Conservation (phyloP, 169 alveolate genomes). For the Cryptosporidium canis region DNA sequence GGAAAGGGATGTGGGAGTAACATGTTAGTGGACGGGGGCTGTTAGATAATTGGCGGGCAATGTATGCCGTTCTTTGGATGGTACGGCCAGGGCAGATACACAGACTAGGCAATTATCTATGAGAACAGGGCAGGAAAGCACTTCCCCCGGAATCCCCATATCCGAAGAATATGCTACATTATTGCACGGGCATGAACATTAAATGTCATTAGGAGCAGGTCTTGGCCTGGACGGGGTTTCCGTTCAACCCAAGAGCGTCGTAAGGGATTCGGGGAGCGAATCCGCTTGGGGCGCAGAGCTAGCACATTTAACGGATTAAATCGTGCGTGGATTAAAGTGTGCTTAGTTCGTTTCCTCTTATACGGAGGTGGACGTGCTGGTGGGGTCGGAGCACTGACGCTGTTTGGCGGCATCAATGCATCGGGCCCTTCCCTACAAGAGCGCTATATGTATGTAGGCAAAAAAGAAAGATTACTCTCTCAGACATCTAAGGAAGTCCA, state of each 20-base stretch:
- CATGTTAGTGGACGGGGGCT: too few relatives aligned
- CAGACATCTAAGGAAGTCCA: slow-evolving; percentile 75
- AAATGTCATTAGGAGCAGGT: slow-evolving; percentile 27
- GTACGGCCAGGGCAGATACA: background rate
- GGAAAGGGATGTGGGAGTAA: background rate
- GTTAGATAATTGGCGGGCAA: background rate
- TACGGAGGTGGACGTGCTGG: too few relatives aligned
- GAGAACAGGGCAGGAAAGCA: background rate
- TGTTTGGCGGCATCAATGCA: too few relatives aligned
- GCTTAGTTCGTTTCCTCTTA: too few relatives aligned
- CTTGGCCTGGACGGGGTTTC: background rate
- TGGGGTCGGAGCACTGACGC: too few relatives aligned
- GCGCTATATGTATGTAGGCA: background rate
- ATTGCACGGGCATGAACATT: slow-evolving; percentile 72
- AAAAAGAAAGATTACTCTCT: slow-evolving; percentile 2
- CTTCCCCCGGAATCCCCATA: background rate
- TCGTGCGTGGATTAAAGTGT: too few relatives aligned
- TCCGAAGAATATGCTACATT: background rate
- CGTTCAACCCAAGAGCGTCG: background rate
- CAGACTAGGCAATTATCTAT: background rate
- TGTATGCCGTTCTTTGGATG: background rate
- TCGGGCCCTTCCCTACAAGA: too few relatives aligned
- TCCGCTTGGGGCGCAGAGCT: background rate
- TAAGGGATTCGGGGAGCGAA: background rate
- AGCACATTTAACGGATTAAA: slow-evolving; percentile 65